Conservation (phyloP, 345 rosid genomes). For the Noccaea caerulescens region DNA sequence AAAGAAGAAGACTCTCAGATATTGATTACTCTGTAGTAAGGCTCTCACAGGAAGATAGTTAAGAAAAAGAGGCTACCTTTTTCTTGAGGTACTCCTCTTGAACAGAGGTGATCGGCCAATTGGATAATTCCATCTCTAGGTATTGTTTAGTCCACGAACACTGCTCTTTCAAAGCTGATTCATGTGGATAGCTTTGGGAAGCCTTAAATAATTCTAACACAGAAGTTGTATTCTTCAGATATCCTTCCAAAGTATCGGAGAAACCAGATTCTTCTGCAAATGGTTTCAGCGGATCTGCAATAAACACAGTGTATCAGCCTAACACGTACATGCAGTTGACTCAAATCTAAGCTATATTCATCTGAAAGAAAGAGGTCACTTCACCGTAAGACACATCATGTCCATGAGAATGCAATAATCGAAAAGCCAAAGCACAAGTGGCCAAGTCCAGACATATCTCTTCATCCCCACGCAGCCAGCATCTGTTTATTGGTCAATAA, state of each 20-base stretch:
- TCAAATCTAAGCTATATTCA: background rate
- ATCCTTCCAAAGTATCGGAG: slow-evolving; percentile 62
- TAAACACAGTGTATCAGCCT: slow-evolving; percentile 20
- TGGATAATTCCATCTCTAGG: slow-evolving; percentile 54
- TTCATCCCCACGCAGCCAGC: slow-evolving; percentile 76
- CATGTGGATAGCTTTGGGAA: slow-evolving; percentile 61
- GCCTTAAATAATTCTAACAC: slow-evolving; percentile 73
- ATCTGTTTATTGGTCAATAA: slow-evolving; percentile 53
- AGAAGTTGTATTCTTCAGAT: slow-evolving; percentile 53
- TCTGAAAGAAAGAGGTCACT: slow-evolving; percentile 24
- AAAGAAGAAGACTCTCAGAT: slow-evolving; percentile 27
- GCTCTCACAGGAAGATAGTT: slow-evolving; percentile 13
- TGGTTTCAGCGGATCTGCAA: slow-evolving; percentile 60
- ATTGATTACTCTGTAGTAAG: background rate
- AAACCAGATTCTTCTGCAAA: slow-evolving; percentile 59
- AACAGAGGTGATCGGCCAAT: slow-evolving; percentile 45
- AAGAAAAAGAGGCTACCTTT: slow-evolving; percentile 50
- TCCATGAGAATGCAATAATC: slow-evolving; percentile 65
- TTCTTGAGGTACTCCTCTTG: slow-evolving; percentile 37
- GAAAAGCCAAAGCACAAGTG: slow-evolving; percentile 78
- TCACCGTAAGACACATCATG: slow-evolving; percentile 79
- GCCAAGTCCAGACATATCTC: slow-evolving; percentile 59
- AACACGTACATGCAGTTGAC: slow-evolving; percentile 4
- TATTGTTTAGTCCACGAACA: slow-evolving; percentile 59
- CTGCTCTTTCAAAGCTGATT: slow-evolving; percentile 54